These are phyloP conservation scores for Aureobasidium sp. DNA, from an alignment of 2,329 filamentous ascomycete species.

Conservation along the genomic window DNA sequence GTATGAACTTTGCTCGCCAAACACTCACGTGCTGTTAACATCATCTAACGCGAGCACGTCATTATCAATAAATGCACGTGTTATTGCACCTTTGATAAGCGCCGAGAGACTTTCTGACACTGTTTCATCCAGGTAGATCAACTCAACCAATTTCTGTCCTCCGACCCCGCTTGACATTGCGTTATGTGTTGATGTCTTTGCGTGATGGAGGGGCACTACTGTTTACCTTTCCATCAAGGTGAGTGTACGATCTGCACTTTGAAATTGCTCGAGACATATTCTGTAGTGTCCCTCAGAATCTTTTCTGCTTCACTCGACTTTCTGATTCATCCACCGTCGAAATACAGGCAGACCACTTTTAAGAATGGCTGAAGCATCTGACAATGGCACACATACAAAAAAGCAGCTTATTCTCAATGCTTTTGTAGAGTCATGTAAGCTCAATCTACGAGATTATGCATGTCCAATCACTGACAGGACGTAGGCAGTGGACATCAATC, in stretches of 20 bases:
- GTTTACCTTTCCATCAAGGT: conserved; percentile 6
- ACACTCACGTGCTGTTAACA: not conserved
- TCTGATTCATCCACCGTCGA: too few relatives aligned
- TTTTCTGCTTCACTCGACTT: too few relatives aligned
- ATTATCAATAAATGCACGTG: not conserved
- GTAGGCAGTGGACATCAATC: conserved; percentile 46
- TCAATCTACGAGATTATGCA: conserved; percentile 8
- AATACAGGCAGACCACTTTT: not conserved
- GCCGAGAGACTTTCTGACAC: not conserved
- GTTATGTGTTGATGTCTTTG: not conserved
- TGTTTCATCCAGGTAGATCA: not conserved
- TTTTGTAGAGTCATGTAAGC: conserved; percentile 36
- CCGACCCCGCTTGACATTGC: not conserved
- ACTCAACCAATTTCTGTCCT: not conserved
- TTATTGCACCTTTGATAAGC: not conserved
- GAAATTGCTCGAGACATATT: not conserved
- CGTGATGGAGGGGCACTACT: not conserved
- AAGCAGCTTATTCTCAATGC: conserved; percentile 37
- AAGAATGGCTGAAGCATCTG: not conserved
- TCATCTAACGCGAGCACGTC: not conserved
- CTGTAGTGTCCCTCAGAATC: not conserved
- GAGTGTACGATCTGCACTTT: too few relatives aligned
- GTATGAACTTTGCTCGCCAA: not conserved
- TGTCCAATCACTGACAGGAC: conserved; percentile 17
- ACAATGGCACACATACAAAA: conserved; percentile 22